phyloP scores from a whole-genome alignment of 2,329 filamentous ascomycete species.

The Ceratocystis cacaofunesta region DNA sequence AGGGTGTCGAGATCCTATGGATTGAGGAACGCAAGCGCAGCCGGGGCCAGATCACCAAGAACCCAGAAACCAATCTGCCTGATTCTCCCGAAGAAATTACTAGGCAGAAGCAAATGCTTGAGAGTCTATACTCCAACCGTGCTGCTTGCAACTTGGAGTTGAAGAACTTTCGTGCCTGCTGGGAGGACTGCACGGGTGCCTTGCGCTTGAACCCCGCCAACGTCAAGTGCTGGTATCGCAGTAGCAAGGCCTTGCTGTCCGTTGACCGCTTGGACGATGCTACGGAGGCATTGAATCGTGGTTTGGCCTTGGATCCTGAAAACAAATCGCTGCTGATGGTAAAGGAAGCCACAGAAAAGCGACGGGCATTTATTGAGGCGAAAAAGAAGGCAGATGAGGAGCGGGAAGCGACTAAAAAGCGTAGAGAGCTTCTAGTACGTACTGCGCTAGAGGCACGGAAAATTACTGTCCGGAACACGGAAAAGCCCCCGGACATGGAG shows the following conservation, averaged over 20 bases:
- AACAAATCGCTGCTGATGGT: conserved; percentile 55
- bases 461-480: conserved; percentile 52
- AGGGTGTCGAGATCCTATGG: conserved; percentile 61
- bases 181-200: conserved; percentile 66
- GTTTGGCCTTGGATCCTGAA: conserved; percentile 52
- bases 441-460: conserved; percentile 54
- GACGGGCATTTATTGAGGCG: conserved; percentile 39
- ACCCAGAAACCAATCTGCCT: conserved; percentile 21
- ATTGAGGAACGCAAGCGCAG: conserved; percentile 44
- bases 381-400: conserved; percentile 42
- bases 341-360: conserved; percentile 45
- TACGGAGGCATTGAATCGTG: conserved; percentile 59
- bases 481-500: conserved; percentile 70
- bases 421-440: conserved; percentile 45
- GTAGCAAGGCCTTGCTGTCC: conserved; percentile 59
- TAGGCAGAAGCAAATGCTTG: conserved; percentile 50
- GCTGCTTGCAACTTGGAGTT: conserved; percentile 81
- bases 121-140: conserved; percentile 70
- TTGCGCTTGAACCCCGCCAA: conserved; percentile 67
- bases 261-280: conserved; percentile 70
- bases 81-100: conserved; percentile 40
- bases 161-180: conserved; percentile 76
- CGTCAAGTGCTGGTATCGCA: conserved; percentile 84
- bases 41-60: conserved; percentile 25
- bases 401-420: conserved; percentile 37